phyloP scores from a whole-genome alignment of 306 rosid genomes.

The Trifolium pratense region DNA sequence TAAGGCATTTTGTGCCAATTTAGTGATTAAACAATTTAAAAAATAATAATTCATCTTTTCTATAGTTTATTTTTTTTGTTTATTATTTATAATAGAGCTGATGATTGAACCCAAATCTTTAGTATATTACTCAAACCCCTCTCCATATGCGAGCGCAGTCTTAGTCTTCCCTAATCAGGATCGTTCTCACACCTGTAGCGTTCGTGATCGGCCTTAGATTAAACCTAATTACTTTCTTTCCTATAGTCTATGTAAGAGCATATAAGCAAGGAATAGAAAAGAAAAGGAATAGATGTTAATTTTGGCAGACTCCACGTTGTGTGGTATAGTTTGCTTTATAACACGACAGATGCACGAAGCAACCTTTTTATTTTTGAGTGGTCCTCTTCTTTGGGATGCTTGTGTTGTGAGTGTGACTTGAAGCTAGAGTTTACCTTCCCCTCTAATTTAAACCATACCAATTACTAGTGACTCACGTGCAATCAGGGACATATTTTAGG shows the following conservation, averaged over 20 bases:
- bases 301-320: conserved; percentile 24
- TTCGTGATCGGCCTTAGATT: too few species aligned
- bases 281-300: conserved; percentile 34
- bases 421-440: conserved; percentile 43
- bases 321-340: conserved; percentile 38
- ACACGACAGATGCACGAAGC: conserved; percentile 48
- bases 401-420: conserved; percentile 47
- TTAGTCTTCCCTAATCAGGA: too few species aligned
- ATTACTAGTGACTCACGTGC: conserved; percentile 44
- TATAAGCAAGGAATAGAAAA: conserved; percentile 38
- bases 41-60: not conserved
- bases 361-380: conserved; percentile 44
- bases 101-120: too few species aligned
- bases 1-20: not conserved
- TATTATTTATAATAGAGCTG: too few species aligned
- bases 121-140: too few species aligned
- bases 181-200: too few species aligned
- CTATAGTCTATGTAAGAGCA: conserved; percentile 4
- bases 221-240: too few species aligned
- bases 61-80: too few species aligned
- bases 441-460: conserved; percentile 19
- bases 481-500: conserved; percentile 24
- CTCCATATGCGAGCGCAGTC: too few species aligned
- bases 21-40: not conserved
- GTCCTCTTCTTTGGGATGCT: conserved; percentile 45